These are phyloP conservation scores for Cucurbita ficifolia DNA, from an alignment of 306 rosid species.

Conservation along the genomic window DNA sequence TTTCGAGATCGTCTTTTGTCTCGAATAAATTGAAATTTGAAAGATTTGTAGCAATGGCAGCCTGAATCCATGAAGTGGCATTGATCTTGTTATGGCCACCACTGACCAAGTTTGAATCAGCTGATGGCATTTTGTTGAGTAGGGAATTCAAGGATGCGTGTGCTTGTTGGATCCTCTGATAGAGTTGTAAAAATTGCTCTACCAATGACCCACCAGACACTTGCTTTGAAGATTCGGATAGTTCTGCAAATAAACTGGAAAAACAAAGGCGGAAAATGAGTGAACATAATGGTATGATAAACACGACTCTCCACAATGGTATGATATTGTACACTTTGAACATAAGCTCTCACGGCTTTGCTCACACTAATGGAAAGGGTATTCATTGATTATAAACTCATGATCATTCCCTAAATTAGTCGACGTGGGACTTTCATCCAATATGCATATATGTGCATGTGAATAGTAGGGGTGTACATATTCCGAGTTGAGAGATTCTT, in stretches of 20 bases:
- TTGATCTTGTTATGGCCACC: constrained; percentile 10
- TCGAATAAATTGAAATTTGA: constrained; percentile 35
- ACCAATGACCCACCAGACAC: constrained; percentile 35
- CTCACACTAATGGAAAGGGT: too few relatives aligned
- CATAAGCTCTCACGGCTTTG: too few relatives aligned
- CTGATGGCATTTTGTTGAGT: constrained; percentile 9
- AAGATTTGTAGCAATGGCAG: constrained; percentile 52
- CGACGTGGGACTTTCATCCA: too few relatives aligned
- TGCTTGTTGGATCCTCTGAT: constrained; percentile 30
- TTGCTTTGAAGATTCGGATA: constrained; percentile 28
- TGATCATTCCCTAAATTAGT: too few relatives aligned
- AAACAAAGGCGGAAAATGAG: neutral
- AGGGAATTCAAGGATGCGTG: constrained; percentile 20
- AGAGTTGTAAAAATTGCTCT: constrained; percentile 46
- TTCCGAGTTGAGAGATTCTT: too few relatives aligned
- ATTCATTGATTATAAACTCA: too few relatives aligned
- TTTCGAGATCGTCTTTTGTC: constrained; percentile 17
- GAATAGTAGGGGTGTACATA: too few relatives aligned
- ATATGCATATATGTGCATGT: too few relatives aligned
- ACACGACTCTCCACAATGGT: too few relatives aligned
- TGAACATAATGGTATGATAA: neutral
- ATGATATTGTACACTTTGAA: too few relatives aligned
- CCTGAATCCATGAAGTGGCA: constrained; percentile 53
- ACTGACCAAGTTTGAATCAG: constrained; percentile 12
- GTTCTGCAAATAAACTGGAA: constrained; percentile 42